Base-by-base conservation (phyloP, 2,329 filamentous ascomycete genomes). In the Geosmithia morbida region DNA sequence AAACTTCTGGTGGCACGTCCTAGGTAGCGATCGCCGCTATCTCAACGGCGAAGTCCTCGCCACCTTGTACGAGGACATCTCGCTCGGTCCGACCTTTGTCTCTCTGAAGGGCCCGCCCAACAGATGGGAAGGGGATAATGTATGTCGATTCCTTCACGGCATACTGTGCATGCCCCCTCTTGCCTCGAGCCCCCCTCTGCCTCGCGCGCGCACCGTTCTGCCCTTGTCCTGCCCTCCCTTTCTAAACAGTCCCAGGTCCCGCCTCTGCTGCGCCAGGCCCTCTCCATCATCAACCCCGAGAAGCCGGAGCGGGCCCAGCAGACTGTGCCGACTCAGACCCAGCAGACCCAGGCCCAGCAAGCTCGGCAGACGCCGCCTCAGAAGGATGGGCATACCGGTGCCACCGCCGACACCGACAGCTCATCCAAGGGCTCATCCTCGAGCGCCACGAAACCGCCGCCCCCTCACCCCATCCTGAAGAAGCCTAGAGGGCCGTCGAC, bases 1-100 rank as follows among this genome's bases (percentile, higher is more conserved):
- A 56, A 77, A 80, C 54, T 79, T 80, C 53, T 82, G 77, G 77
- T 81, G 76, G 72, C 77, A 80, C 55, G 74, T 81, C 47, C 76
- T 75, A 69, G 76, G 77, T 33, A 81, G 78, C 53, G 65, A 78
- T 51, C 66, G 71, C 26, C 67, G 71, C 33, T 57, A 67, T 47
- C 64, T 80, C 44, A 71, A 73, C 44, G 77, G 74, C 40, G 64
- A 63, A 33, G 67, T 68, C 13, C 64, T 81, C 43, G 76, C 78
- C 48, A 68, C 61, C 50, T 61, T 80, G 5, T 81, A 75, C 53
- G 65, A 73, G 54, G 65, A 77, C 30, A 78, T 81, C 43, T 79
- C 77, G 0, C 66, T 68, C 43, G 77, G 76, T 8, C 68, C 73
- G 49, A 77, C 73, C 3, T 71, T 75, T 57, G 71, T 79, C 22